phyloP scores from a whole-genome alignment of 2,329 filamentous ascomycete species.

The Neoscytalidium dimidiatum region DNA sequence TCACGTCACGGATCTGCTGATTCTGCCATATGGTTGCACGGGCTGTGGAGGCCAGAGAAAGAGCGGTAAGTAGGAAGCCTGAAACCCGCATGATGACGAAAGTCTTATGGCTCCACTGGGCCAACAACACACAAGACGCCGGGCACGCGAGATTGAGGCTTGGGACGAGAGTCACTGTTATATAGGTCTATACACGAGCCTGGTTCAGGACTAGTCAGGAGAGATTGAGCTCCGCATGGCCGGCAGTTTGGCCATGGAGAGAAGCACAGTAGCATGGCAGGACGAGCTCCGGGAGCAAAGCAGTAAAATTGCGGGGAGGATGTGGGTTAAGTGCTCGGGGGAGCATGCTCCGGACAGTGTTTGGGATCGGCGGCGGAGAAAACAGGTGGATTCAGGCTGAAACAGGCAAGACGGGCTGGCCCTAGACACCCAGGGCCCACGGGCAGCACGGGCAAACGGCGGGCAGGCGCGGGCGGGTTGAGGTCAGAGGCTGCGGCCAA shows the following conservation, averaged over 20 bases:
- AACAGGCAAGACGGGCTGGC: neutral
- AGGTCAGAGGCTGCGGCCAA: constrained; percentile 9
- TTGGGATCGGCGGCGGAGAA: neutral
- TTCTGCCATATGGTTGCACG: constrained; percentile 47
- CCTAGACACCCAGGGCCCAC: too few species aligned
- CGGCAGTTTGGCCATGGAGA: neutral
- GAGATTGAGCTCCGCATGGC: neutral
- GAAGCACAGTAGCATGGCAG: neutral
- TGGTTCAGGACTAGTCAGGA: neutral
- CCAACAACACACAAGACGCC: neutral
- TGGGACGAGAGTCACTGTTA: neutral
- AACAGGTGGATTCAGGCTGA: neutral
- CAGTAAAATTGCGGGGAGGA: neutral
- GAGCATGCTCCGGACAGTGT: neutral
- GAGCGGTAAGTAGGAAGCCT: constrained; percentile 10
- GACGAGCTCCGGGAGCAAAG: constrained; percentile 8
- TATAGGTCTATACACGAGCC: neutral
- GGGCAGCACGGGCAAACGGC: neutral
- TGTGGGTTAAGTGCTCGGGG: neutral
- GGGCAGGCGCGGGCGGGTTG: neutral
- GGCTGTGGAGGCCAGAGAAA: constrained; percentile 24
- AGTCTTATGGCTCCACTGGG: neutral
- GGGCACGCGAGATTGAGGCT: neutral
- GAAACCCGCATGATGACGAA: constrained; percentile 3
- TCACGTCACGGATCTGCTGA: constrained; percentile 40